These are phyloP conservation scores for Colletotrichum navitas DNA, from an alignment of 2,329 filamentous ascomycete genomes.

Conservation along the genomic window DNA sequence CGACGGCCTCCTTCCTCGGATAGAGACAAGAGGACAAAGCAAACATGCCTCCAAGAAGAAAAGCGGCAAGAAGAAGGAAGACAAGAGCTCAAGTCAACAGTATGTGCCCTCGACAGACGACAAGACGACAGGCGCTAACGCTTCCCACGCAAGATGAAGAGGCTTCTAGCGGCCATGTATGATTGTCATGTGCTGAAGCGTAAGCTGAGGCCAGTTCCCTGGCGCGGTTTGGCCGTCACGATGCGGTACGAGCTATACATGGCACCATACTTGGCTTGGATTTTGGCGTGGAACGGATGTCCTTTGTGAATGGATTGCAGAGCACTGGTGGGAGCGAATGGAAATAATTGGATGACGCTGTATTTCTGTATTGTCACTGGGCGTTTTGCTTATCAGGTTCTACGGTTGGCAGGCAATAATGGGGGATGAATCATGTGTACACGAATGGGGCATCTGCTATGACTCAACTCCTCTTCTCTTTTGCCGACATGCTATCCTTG, in stretches of 20 bases:
- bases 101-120: neutral
- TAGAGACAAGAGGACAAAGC: conserved; percentile 46
- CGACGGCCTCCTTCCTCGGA: conserved; percentile 45
- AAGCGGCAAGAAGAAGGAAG: conserved; percentile 35
- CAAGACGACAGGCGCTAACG: conserved; percentile 6
- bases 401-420: neutral
- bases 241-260: neutral
- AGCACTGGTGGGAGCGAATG: no score
- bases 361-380: neutral
- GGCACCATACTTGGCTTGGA: neutral
- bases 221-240: neutral
- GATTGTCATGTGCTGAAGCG: neutral
- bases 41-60: conserved; percentile 38
- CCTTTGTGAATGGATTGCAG: neutral
- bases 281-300: neutral
- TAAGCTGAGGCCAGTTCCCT: neutral
- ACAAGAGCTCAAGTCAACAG: conserved; percentile 28
- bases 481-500: no score
- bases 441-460: no score
- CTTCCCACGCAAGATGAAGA: conserved; percentile 17
- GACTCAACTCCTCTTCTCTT: neutral
- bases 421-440: neutral
- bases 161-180: neutral
- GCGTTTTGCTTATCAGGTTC: neutral
- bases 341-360: neutral